Conservation (phyloP, 805 yeast genomes). For the Barnettozyma sucrosica region DNA sequence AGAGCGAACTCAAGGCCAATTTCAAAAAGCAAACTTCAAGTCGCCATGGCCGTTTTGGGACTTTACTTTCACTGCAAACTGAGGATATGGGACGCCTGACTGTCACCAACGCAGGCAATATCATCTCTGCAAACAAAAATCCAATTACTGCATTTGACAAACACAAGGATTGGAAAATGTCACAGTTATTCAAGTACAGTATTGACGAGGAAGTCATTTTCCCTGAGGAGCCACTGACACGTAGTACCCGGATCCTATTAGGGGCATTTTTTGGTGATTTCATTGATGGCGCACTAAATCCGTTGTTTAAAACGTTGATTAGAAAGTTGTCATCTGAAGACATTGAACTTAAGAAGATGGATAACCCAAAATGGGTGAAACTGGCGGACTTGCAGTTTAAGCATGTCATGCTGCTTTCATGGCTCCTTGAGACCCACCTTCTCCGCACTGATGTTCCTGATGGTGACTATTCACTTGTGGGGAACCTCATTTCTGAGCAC, state of each 20-base stretch:
- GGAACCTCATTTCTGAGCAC: slow-evolving; percentile 54
- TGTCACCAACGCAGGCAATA: slow-evolving; percentile 68
- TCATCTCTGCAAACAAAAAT: slow-evolving; percentile 39
- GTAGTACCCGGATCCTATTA: slow-evolving; percentile 9
- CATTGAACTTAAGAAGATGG: neutral
- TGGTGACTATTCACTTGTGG: slow-evolving; percentile 39
- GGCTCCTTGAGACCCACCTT: slow-evolving; percentile 73
- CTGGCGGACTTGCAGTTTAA: slow-evolving; percentile 24
- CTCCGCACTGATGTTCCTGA: slow-evolving; percentile 25
- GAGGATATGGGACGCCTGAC: slow-evolving; percentile 53
- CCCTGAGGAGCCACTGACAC: slow-evolving; percentile 24
- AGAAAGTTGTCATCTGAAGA: slow-evolving; percentile 37
- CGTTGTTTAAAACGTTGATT: slow-evolving; percentile 49
- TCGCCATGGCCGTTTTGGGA: slow-evolving; percentile 89
- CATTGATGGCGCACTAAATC: slow-evolving; percentile 70
- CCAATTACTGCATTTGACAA: slow-evolving; percentile 62
- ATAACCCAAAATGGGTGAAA: neutral
- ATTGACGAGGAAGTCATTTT: slow-evolving; percentile 26
- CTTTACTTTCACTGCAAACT: slow-evolving; percentile 67
- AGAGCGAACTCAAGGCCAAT: slow-evolving; percentile 44
- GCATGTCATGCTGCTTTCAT: slow-evolving; percentile 56
- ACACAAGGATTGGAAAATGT: slow-evolving; percentile 58
- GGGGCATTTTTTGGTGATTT: slow-evolving; percentile 48
- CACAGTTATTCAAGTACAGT: slow-evolving; percentile 25
- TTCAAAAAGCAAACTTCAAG: slow-evolving; percentile 50